phyloP scores from a whole-genome alignment of 2,329 filamentous ascomycete genomes.

The Cytospora schulzeri region DNA sequence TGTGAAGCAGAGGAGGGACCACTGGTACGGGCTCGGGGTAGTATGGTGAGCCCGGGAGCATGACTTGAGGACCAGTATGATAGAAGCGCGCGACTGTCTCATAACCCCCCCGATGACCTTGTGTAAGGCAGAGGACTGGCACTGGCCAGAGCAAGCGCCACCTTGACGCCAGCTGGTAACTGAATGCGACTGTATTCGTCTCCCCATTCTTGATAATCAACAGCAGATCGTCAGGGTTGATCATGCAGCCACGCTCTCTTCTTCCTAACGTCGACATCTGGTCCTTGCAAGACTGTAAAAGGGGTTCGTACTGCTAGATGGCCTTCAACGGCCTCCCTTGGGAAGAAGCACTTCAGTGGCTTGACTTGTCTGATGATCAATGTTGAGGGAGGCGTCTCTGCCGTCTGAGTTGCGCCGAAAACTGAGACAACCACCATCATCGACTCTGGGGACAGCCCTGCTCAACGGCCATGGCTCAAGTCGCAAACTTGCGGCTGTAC shows the following conservation, averaged over 20 bases:
- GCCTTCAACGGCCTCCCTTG: background rate
- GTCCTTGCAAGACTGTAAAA: background rate
- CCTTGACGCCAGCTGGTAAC: background rate
- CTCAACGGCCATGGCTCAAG: conserved; percentile 1
- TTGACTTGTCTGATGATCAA: conserved; percentile 6
- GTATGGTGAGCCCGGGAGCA: background rate
- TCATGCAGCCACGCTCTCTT: background rate
- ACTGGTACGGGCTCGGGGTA: background rate
- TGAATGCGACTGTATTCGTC: background rate
- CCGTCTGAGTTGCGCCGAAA: conserved; percentile 6
- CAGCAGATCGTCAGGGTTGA: background rate
- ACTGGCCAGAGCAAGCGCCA: conserved; percentile 7
- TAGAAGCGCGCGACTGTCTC: conserved; percentile 1
- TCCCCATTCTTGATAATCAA: background rate
- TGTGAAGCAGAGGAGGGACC: background rate
- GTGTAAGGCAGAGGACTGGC: background rate
- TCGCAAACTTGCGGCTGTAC: background rate
- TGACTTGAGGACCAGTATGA: background rate
- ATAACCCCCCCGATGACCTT: background rate
- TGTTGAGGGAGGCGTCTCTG: conserved; percentile 7
- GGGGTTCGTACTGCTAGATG: background rate
- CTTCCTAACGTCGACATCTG: background rate
- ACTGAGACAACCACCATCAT: conserved; percentile 19
- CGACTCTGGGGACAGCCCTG: conserved; percentile 13
- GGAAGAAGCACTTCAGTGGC: background rate